These are phyloP conservation scores for Plasmodium coatneyi DNA, from an alignment of 169 alveolate species.

Conservation along the genomic window DNA sequence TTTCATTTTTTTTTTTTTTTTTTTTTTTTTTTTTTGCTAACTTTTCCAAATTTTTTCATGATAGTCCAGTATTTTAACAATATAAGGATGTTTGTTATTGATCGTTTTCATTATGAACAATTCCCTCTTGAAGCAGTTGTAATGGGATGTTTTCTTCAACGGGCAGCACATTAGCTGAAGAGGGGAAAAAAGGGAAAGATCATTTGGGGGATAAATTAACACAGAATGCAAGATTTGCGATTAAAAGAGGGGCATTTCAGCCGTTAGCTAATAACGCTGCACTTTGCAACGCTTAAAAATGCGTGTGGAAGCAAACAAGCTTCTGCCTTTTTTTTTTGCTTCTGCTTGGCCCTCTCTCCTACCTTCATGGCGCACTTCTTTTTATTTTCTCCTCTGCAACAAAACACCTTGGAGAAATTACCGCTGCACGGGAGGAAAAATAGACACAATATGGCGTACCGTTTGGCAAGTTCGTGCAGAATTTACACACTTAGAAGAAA, in stretches of 20 bases:
- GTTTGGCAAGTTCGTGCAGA: neutral
- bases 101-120: slow-evolving; percentile 69
- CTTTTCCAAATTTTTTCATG: slow-evolving; percentile 75
- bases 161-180: slow-evolving; percentile 70
- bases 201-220: neutral
- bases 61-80: slow-evolving; percentile 66
- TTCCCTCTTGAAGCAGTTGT: slow-evolving; percentile 67
- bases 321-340: neutral
- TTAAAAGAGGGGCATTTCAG: neutral
- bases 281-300: neutral
- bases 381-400: slow-evolving; percentile 72
- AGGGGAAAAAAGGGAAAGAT: neutral
- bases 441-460: neutral
- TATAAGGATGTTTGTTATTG: slow-evolving; percentile 65
- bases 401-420: slow-evolving; percentile 67
- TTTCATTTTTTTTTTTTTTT: neutral
- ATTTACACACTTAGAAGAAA: neutral
- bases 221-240: neutral
- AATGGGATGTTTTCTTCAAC: slow-evolving; percentile 59
- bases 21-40: slow-evolving; percentile 17
- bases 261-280: neutral
- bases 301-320: neutral
- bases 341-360: neutral
- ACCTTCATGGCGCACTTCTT: slow-evolving; percentile 74
- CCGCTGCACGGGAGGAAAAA: slow-evolving; percentile 41